A percentile compares a stretch with the other conserved stretches of the same genome.
Evolutionary conservation across 2,329 filamentous ascomycete genomes (phyloP).

Genomic region (Fusarium albidum): DNA sequence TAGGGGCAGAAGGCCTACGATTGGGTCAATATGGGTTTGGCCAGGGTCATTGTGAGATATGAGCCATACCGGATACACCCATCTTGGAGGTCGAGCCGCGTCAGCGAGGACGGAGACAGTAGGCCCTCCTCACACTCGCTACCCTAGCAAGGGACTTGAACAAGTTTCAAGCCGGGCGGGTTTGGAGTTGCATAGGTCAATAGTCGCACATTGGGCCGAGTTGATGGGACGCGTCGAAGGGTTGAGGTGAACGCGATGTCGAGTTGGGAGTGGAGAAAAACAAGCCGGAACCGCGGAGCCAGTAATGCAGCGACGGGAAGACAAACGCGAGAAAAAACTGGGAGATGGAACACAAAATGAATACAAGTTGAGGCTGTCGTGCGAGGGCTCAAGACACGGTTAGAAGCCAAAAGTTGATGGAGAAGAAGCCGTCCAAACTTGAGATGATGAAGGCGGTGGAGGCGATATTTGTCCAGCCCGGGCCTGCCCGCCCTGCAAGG

Average conservation of each 20-base stretch:
- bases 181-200: slow-evolving; percentile 25
- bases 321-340: background rate
- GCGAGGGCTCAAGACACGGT: slow-evolving; percentile 8
- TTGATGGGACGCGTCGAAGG: slow-evolving; percentile 32
- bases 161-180: slow-evolving; percentile 26
- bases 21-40: slow-evolving; percentile 28
- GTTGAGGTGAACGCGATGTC: slow-evolving; percentile 33
- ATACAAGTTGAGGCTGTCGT: slow-evolving; percentile 9
- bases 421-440: slow-evolving; percentile 21
- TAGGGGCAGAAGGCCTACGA: slow-evolving; percentile 81
- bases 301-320: background rate
- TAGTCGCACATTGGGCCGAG: slow-evolving; percentile 22
- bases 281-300: slow-evolving; percentile 5
- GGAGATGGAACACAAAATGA: slow-evolving; percentile 7
- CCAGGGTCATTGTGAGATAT: background rate
- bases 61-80: slow-evolving; percentile 48
- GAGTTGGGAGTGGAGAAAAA: slow-evolving; percentile 11
- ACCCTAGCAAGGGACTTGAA: slow-evolving; percentile 28
- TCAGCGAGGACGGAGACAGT: slow-evolving; percentile 16
- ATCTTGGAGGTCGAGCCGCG: slow-evolving; percentile 38
- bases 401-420: slow-evolving; percentile 15
- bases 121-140: slow-evolving; percentile 21
- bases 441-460: slow-evolving; percentile 17
- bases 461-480: slow-evolving; percentile 19
- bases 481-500: slow-evolving; percentile 1